Base-by-base conservation (phyloP, 495 filamentous ascomycete species). In the Penicillium canariense region DNA sequence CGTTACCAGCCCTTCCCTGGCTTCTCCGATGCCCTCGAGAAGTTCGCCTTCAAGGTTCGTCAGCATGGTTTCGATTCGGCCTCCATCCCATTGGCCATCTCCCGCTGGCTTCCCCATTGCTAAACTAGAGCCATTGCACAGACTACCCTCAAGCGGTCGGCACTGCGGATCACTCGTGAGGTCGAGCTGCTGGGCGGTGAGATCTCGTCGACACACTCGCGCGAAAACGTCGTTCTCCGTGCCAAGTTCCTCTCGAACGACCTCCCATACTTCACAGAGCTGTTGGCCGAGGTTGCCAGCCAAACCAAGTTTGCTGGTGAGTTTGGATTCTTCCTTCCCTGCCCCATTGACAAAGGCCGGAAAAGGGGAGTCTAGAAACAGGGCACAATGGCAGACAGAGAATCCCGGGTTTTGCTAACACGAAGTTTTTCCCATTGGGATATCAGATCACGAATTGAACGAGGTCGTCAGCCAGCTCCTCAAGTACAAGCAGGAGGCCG, bases 261-360 rank as follows among this genome's bases (percentile, higher is more conserved):
- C 61, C 84, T 99, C 55, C 92, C 94, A 58, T 99, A 97, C 84
- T 99, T 96, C 75, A 83, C 90, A 68, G 94, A 99, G 80, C 79
- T 97, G 59, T 82, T 99, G 61, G 91, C 85, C 50, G 94, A 99
- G 77, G 88, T 97, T 68, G 79, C 94, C 57, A 84, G 86, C 50
- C 77, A 88, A 72, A 93, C 95, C 50, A 91, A 88, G 71, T 99
- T 87, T 67, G 81, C 82, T 52, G 80, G 90, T 96, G 78, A 78
- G 85, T 68, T n/a, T 15, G 25, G 27, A 12, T 39, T 51, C n/a
- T n/a, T n/a, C n/a, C n/a, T n/a, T n/a, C n/a, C n/a, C 50, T 42
- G 25, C 15, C 25, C 11, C 26, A 26, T 35, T 30, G 20, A 15
- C n/a, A 25, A 26, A 25, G 18, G 26, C 25, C 14, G 25, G 26